Conservation (phyloP, 2,329 filamentous ascomycete species). For the Penicillium sp. region DNA sequence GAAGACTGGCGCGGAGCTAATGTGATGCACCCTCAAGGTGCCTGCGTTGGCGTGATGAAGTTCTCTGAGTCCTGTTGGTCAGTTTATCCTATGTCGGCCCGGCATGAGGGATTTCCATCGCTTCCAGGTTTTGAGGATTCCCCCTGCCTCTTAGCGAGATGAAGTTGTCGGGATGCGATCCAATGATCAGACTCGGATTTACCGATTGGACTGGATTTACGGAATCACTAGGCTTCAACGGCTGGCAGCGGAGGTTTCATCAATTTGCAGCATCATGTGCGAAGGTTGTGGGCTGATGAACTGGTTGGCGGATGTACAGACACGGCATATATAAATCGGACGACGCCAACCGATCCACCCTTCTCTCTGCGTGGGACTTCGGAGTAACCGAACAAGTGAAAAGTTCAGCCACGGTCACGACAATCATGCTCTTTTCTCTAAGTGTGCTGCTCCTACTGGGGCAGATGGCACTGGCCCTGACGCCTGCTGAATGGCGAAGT, state of each 20-base stretch:
- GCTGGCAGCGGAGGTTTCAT: neutral
- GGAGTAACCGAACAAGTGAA: neutral
- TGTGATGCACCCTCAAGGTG: neutral
- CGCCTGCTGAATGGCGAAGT: slow-evolving; percentile 40
- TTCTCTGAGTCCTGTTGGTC: neutral
- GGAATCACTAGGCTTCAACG: neutral
- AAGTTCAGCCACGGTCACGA: neutral
- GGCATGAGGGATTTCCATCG: neutral
- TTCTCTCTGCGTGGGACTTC: neutral
- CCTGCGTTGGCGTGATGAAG: neutral
- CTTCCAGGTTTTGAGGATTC: neutral
- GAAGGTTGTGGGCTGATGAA: too few species aligned
- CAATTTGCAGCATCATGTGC: neutral
- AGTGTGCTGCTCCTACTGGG: slow-evolving; percentile 9
- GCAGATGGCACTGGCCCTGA: slow-evolving; percentile 24
- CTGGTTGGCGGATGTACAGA: neutral
- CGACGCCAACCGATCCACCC: neutral
- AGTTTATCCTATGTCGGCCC: neutral
- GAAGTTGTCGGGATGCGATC: neutral
- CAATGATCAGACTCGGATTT: neutral
- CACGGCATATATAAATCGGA: slow-evolving; percentile 5
- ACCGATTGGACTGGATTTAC: slow-evolving; percentile 4
- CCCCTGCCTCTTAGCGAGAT: neutral
- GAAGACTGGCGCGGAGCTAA: slow-evolving; percentile 11
- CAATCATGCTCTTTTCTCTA: neutral